A percentile compares a stretch with the other conserved stretches of the same genome.
These are phyloP conservation scores for Tolypocladium pustulatum DNA, from an alignment of 2,329 filamentous ascomycete species.

Conservation along the genomic window DNA sequence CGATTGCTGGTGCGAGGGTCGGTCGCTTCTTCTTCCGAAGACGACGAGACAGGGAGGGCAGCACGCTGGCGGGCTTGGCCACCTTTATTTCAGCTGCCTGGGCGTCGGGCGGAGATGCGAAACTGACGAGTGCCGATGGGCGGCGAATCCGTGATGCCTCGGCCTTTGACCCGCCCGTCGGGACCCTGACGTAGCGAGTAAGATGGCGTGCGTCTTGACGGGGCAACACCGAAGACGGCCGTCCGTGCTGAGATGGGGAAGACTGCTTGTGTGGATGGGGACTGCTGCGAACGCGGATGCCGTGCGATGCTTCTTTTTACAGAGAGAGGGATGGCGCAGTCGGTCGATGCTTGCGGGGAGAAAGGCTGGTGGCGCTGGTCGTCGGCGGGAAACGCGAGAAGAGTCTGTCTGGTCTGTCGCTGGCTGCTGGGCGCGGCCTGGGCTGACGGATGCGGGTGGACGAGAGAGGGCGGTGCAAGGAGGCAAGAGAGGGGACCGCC, in stretches of 20 bases:
- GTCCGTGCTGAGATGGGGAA: neutral
- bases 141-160: conserved; percentile 1
- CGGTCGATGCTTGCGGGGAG: neutral
- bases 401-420: neutral
- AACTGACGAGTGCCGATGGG: neutral
- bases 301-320: no score
- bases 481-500: neutral
- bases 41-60: neutral
- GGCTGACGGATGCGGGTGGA: neutral
- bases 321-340: neutral
- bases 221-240: neutral
- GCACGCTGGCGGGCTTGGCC: neutral
- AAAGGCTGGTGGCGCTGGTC: neutral
- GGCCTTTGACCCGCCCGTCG: neutral
- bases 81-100: neutral
- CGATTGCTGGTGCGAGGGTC: neutral
- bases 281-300: no score
- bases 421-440: neutral
- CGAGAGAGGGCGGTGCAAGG: neutral
- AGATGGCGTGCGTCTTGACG: neutral
- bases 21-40: neutral
- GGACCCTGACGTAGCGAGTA: neutral
- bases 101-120: neutral
- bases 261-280: no score
- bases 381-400: neutral